A percentile compares a stretch with the other conserved stretches of the same genome.
Conservation (phyloP, 2,329 filamentous ascomycete genomes). For the Fusarium euwallaceae region DNA sequence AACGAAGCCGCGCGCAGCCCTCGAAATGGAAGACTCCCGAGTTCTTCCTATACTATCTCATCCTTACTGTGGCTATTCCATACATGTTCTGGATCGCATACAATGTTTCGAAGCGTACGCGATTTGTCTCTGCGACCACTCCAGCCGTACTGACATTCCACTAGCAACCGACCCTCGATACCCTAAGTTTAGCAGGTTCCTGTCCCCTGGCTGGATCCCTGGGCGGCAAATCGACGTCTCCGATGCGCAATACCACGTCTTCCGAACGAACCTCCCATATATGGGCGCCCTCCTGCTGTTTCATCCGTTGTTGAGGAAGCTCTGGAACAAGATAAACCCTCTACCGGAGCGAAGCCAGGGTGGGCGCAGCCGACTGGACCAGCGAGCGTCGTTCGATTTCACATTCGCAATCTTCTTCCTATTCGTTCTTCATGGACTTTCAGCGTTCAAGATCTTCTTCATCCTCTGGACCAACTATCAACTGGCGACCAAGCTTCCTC, state of each 20-base stretch:
- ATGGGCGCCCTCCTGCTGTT: slow-evolving; percentile 79
- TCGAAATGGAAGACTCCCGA: slow-evolving; percentile 89
- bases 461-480: slow-evolving; percentile 88
- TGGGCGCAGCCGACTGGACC: slow-evolving; percentile 71
- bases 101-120: slow-evolving; percentile 84
- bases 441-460: slow-evolving; percentile 81
- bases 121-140: not conserved
- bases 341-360: slow-evolving; percentile 52
- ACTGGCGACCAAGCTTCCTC: slow-evolving; percentile 79
- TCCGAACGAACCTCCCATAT: slow-evolving; percentile 88
- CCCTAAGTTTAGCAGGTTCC: slow-evolving; percentile 75
- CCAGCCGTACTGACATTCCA: slow-evolving; percentile 28
- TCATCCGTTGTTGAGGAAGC: slow-evolving; percentile 82
- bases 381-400: slow-evolving; percentile 85
- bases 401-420: slow-evolving; percentile 86
- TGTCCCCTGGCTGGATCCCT: slow-evolving; percentile 90
- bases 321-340: slow-evolving; percentile 73
- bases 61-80: slow-evolving; percentile 76
- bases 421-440: slow-evolving; percentile 84
- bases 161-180: slow-evolving; percentile 87
- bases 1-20: slow-evolving; percentile 62
- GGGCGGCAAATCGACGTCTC: slow-evolving; percentile 94
- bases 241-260: slow-evolving; percentile 87
- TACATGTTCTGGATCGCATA: slow-evolving; percentile 94
- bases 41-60: slow-evolving; percentile 83